Base-by-base conservation (phyloP, 495 filamentous ascomycete species). In the Saxispiralis lemnorum region DNA sequence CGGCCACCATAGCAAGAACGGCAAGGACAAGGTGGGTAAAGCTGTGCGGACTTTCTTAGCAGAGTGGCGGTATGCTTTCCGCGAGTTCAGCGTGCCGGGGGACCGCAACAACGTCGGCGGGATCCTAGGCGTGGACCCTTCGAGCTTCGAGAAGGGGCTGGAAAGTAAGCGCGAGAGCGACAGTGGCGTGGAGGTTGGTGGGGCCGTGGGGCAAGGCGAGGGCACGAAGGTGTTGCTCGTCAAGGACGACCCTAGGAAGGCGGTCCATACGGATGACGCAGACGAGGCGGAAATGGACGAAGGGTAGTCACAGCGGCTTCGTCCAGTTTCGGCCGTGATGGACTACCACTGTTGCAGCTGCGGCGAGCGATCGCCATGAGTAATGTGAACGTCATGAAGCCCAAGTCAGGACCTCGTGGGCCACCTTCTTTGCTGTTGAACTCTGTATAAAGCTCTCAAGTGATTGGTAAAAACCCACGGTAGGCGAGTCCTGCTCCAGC, bases 11-110 rank as follows among this genome's bases (percentile, higher is more conserved):
- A 93, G 84, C 51, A 96, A 96, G 67, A 89, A 93, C 55, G 89
- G 89, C 50, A 96, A 95, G 60, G 92, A 99, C 59, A 99, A 99
- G 62, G 80, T 99, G 21, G 88, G 88, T 47, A 95, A 94, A 65
- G 83, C 86, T 7, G 74, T 99, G 49, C 77, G 88, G 41, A 70
- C 66, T 35, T 99, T 92, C 64, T 66, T 99, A 19, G 88, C 88
- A 53, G 88, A 96, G 54, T 93, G 86, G 86, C 78, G 81, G 46
- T 96, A 94, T 52, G 79, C 86, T 0, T 99, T 85, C 60, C 79
- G 87, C 31, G 92, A 99, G 61, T 99, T 99, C 60, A 86, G 80
- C 36, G 88, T 93, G 7, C 83, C 84, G 2, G 92, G 92, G 1
- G 92, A 96, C 55, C 66, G 83, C 28, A 81, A 79, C 59, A 84